Evolutionary conservation across 2,329 filamentous ascomycete species (phyloP).

Genomic region (Ceratocystis harringtonii): DNA sequence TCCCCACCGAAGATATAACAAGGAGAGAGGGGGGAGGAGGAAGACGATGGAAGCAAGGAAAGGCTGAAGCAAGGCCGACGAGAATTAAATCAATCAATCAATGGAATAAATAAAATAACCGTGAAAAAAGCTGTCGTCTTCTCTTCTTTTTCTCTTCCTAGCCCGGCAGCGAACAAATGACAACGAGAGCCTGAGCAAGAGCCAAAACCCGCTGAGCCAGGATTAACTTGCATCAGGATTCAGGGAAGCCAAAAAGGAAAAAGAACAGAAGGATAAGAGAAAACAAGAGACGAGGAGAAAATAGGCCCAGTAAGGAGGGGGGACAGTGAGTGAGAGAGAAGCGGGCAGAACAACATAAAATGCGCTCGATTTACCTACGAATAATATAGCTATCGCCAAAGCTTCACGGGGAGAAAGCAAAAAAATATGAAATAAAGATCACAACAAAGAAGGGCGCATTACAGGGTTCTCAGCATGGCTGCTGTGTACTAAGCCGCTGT

Average conservation of each 20-base stretch:
- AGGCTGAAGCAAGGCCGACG: neutral
- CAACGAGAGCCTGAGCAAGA: neutral
- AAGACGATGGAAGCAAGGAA: neutral
- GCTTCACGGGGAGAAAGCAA: too few relatives aligned
- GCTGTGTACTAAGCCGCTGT: too few relatives aligned
- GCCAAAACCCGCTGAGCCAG: neutral
- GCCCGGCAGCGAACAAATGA: neutral
- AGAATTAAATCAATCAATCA: neutral
- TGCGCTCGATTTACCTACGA: neutral
- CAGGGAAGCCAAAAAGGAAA: slow-evolving; percentile 1
- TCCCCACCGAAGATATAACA: neutral
- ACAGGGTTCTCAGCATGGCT: too few relatives aligned
- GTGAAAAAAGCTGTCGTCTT: neutral
- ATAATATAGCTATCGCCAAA: too few relatives aligned
- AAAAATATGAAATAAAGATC: too few relatives aligned
- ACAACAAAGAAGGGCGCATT: too few relatives aligned
- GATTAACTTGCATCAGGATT: neutral
- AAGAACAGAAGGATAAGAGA: slow-evolving; percentile 1
- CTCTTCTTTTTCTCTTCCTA: neutral
- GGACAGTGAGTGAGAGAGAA: neutral
- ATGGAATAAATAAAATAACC: neutral
- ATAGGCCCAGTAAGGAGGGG: neutral
- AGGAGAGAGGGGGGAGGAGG: neutral
- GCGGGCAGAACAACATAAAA: neutral
- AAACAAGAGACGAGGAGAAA: slow-evolving; percentile 5